A percentile compares a stretch with the other conserved stretches of the same genome.
These are phyloP conservation scores for Eimeria falciformis DNA, from an alignment of 169 alveolate species.

Conservation along the genomic window DNA sequence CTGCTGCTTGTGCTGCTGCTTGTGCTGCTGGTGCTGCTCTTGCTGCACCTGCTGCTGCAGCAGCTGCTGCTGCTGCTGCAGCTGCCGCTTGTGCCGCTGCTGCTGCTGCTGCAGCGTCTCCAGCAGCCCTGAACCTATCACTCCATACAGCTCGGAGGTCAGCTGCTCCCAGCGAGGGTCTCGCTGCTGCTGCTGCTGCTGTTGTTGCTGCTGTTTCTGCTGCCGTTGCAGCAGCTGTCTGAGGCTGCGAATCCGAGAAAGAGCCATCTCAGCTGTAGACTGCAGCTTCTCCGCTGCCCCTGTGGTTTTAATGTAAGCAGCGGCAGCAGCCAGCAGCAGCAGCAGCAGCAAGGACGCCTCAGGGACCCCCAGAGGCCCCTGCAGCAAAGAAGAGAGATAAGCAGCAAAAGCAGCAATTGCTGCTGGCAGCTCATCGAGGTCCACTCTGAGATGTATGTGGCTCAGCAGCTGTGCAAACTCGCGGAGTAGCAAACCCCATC, in stretches of 20 bases:
- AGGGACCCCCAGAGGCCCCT: neutral
- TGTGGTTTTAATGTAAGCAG: neutral
- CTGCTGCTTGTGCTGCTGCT: slow-evolving; percentile 6
- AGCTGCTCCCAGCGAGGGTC: neutral
- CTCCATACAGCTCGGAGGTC: neutral
- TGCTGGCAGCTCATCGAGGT: slow-evolving; percentile 6
- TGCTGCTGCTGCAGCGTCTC: slow-evolving; percentile 2
- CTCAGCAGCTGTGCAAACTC: neutral
- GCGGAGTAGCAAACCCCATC: slow-evolving; percentile 18
- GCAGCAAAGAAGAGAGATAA: neutral
- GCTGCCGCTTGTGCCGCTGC: neutral
- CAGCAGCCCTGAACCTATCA: neutral
- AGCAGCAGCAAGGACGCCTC: neutral
- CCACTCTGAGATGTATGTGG: neutral
- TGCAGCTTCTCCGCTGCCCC: neutral
- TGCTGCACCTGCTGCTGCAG: neutral
- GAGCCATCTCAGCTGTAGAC: neutral
- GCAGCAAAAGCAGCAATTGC: slow-evolving; percentile 13
- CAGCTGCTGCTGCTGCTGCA: neutral
- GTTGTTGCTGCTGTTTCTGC: neutral
- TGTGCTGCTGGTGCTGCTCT: neutral
- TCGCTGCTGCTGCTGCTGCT: slow-evolving; percentile 7
- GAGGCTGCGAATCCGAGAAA: neutral
- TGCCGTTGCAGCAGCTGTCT: slow-evolving; percentile 27
- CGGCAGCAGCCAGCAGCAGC: slow-evolving; percentile 8